Conservation (phyloP, 2,329 filamentous ascomycete genomes). For the Neocucurbitaria cava region DNA sequence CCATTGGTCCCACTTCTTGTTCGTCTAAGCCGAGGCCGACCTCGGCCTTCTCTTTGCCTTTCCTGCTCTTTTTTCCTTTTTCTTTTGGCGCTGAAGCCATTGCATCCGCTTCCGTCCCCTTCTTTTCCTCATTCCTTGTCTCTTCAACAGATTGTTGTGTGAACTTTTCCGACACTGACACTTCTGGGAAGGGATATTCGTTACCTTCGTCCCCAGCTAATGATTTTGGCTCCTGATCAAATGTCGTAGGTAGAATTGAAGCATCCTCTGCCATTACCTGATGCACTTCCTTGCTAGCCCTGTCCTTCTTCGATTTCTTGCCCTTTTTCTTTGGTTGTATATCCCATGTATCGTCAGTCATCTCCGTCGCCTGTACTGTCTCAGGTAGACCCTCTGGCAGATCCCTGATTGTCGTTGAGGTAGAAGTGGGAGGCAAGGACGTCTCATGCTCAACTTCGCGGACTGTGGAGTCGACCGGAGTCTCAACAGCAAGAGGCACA, state of each 20-base stretch:
- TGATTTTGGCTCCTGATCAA: slow-evolving; percentile 22
- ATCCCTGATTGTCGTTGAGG: not conserved
- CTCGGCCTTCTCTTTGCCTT: slow-evolving; percentile 35
- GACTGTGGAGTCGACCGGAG: slow-evolving; percentile 29
- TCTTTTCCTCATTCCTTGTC: slow-evolving; percentile 16
- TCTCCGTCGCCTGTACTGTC: not conserved
- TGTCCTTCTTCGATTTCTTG: slow-evolving; percentile 50
- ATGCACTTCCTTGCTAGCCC: slow-evolving; percentile 4
- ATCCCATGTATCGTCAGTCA: slow-evolving; percentile 16
- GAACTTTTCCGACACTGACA: slow-evolving; percentile 12
- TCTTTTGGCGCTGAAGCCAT: slow-evolving; percentile 50
- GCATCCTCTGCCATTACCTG: slow-evolving; percentile 4
- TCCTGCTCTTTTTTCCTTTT: slow-evolving; percentile 51
- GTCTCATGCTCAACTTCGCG: slow-evolving; percentile 22
- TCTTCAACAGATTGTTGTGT: not conserved
- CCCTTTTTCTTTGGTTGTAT: slow-evolving; percentile 28
- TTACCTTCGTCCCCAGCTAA: slow-evolving; percentile 13
- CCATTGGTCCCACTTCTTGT: slow-evolving; percentile 6
- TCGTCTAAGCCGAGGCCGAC: slow-evolving; percentile 5
- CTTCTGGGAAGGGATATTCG: slow-evolving; percentile 40
- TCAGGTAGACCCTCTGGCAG: not conserved
- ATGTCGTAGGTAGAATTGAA: slow-evolving; percentile 17
- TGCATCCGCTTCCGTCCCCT: slow-evolving; percentile 31
- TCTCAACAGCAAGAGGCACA: slow-evolving; percentile 45
- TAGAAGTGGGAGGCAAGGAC: slow-evolving; percentile 10